Conservation (phyloP, 116 monocot genomes). For the Iris pallida region DNA sequence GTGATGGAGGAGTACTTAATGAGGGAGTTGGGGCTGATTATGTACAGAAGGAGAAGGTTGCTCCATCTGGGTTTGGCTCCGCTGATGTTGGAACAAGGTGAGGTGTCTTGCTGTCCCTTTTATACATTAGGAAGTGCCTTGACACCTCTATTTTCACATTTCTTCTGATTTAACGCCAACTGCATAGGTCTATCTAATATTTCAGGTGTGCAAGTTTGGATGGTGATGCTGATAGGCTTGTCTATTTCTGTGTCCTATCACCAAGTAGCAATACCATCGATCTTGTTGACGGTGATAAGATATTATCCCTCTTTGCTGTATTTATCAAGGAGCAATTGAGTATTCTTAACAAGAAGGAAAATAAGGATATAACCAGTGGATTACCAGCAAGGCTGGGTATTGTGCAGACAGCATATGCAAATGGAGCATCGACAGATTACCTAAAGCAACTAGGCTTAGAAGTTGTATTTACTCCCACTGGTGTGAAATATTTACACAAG, state of each 20-base stretch:
- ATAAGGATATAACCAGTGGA: conserved; percentile 6
- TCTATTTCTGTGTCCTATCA: conserved; percentile 60
- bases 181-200: conserved; percentile 31
- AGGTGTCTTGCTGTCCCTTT: conserved; percentile 8
- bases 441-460: conserved; percentile 70
- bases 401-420: conserved; percentile 97
- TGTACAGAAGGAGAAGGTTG: conserved; percentile 89
- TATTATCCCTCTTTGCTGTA: conserved; percentile 80
- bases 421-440: conserved; percentile 86
- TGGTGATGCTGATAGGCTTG: conserved; percentile 92
- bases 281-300: conserved; percentile 92
- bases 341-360: conserved; percentile 30
- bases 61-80: conserved; percentile 60
- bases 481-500: conserved; percentile 87
- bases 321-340: conserved; percentile 77
- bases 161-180: conserved; percentile 18
- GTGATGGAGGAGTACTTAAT: conserved; percentile 71
- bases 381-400: conserved; percentile 55
- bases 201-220: conserved; percentile 96
- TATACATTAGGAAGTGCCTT: background rate
- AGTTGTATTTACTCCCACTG: conserved; percentile 82
- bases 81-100: conserved; percentile 69
- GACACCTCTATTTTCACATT: background rate
- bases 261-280: conserved; percentile 42
- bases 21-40: conserved; percentile 84